These are phyloP conservation scores for Jacaranda copaia DNA, from an alignment of 257 asterid species.

Conservation along the genomic window DNA sequence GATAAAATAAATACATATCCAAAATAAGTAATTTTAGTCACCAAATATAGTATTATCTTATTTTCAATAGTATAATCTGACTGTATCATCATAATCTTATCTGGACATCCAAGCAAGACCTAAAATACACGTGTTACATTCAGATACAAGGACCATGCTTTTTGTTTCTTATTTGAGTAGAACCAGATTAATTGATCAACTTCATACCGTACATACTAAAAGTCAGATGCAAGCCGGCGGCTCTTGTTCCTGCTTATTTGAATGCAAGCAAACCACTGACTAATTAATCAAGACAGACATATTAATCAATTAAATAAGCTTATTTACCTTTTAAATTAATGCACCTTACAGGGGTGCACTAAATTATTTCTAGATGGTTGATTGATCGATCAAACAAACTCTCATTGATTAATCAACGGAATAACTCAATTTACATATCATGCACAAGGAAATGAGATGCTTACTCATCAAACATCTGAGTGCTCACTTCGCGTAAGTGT, in stretches of 20 bases:
- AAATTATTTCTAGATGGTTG: conserved; percentile 27
- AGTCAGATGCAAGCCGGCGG: too few relatives aligned
- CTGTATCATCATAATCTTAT: too few relatives aligned
- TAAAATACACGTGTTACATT: too few relatives aligned
- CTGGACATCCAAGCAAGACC: too few relatives aligned
- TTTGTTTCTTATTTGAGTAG: background rate
- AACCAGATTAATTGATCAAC: too few relatives aligned
- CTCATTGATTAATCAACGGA: background rate
- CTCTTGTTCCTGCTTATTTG: too few relatives aligned
- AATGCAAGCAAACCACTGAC: too few relatives aligned
- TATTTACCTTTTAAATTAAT: background rate
- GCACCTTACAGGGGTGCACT: background rate
- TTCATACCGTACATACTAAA: too few relatives aligned
- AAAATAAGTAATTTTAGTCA: too few relatives aligned
- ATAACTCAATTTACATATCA: background rate
- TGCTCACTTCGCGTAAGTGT: background rate
- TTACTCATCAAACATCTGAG: conserved; percentile 12
- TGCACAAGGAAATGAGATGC: conserved; percentile 28
- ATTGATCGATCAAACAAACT: conserved; percentile 37
- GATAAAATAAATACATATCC: too few relatives aligned
- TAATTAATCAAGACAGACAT: background rate
- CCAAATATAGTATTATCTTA: too few relatives aligned
- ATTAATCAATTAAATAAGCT: background rate
- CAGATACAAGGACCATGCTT: background rate
- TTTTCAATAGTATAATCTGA: too few relatives aligned